Percentiles rank a stretch among this genome's conserved stretches.
Conservation (phyloP, 257 asterid genomes). For the Coffea canephora region DNA sequence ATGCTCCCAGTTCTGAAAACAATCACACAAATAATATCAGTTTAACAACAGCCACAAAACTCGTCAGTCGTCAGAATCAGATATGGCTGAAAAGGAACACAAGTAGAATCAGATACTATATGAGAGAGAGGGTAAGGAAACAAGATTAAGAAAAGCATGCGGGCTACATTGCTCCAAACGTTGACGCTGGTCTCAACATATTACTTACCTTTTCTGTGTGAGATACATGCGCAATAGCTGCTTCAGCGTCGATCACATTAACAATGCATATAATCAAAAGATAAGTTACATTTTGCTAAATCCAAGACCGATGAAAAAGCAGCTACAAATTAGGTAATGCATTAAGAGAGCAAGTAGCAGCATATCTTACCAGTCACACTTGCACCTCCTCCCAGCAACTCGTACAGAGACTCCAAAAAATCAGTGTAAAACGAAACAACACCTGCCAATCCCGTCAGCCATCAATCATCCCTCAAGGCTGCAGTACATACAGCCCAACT, state of each 20-base stretch:
- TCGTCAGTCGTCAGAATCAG: constrained; percentile 4
- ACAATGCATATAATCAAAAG: not conserved
- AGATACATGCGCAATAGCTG: constrained; percentile 73
- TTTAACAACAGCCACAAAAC: constrained; percentile 18
- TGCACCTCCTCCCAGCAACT: constrained; percentile 68
- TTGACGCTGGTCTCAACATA: constrained; percentile 1
- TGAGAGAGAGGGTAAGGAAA: not conserved
- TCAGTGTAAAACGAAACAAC: constrained; percentile 70
- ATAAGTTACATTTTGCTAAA: not conserved
- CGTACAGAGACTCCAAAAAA: constrained; percentile 70
- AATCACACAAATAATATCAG: constrained; percentile 15
- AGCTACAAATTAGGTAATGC: not conserved
- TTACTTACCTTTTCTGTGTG: constrained; percentile 65
- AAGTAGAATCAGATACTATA: constrained; percentile 1
- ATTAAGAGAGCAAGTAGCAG: not conserved
- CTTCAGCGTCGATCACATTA: constrained; percentile 12
- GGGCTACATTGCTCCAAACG: not conserved
- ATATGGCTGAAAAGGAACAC: constrained; percentile 8
- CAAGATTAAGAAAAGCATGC: not conserved
- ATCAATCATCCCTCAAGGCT: not conserved
- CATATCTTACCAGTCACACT: constrained; percentile 64
- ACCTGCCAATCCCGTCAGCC: constrained; percentile 43
- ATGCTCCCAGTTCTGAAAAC: constrained; percentile 66
- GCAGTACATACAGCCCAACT: not conserved
- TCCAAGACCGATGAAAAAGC: not conserved